phyloP scores from a whole-genome alignment of 2,329 filamentous ascomycete species.

The Phyllosticta paracitricarpa region DNA sequence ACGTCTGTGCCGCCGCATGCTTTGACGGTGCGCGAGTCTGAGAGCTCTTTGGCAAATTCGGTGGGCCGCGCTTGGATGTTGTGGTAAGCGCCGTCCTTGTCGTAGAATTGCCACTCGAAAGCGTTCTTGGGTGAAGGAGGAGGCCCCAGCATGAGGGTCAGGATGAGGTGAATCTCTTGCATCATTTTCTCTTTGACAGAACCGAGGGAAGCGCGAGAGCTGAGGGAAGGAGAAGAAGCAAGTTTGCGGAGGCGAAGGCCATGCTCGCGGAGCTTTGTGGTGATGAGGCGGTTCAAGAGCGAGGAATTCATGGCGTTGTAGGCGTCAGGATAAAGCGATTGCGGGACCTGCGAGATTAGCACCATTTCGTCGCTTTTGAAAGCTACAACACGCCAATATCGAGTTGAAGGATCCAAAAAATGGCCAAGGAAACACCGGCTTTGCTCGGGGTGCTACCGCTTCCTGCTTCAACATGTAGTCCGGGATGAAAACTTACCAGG shows the following conservation, averaged over 20 bases:
- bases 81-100: conserved; percentile 55
- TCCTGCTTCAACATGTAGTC: not conserved
- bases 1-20: conserved; percentile 51
- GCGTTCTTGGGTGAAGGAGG: conserved; percentile 57
- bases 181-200: conserved; percentile 63
- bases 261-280: conserved; percentile 79
- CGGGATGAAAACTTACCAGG: conserved; percentile 36
- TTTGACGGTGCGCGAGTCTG: conserved; percentile 46
- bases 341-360: conserved; percentile 42
- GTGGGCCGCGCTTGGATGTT: conserved; percentile 56
- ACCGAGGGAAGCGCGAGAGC: conserved; percentile 26
- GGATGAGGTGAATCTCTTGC: conserved; percentile 66
- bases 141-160: conserved; percentile 74
- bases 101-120: conserved; percentile 75
- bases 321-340: conserved; percentile 69
- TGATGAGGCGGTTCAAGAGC: conserved; percentile 63
- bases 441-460: no score
- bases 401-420: not conserved
- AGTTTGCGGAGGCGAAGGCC: conserved; percentile 61
- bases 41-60: conserved; percentile 61
- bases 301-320: conserved; percentile 66
- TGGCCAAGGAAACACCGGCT: not conserved
- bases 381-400: no score
- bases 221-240: conserved; percentile 27
- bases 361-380: no score